Evolutionary conservation across 2,329 filamentous ascomycete genomes (phyloP).

Genomic region (Colletotrichum higginsianum): DNA sequence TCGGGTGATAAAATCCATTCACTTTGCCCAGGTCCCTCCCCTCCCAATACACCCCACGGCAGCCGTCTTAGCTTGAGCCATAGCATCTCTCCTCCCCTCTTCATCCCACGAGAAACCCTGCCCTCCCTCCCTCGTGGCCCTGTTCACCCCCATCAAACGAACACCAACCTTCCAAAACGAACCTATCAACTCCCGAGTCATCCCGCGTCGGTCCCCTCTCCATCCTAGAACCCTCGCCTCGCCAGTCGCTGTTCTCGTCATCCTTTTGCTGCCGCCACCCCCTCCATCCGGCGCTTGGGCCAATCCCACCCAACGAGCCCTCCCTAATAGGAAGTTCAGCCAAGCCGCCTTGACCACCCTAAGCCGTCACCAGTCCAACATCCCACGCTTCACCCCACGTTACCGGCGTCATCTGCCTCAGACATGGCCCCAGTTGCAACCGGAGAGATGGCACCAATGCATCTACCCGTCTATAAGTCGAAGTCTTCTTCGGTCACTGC

Average conservation of each 20-base stretch:
- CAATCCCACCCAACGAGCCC: slow-evolving; percentile 40
- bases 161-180: slow-evolving; percentile 20
- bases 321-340: slow-evolving; percentile 44
- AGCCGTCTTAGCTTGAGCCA: slow-evolving; percentile 16
- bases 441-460: slow-evolving; percentile 59
- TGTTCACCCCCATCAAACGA: slow-evolving; percentile 22
- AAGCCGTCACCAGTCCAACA: slow-evolving; percentile 43
- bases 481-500: slow-evolving; percentile 64
- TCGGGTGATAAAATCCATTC: slow-evolving; percentile 29
- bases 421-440: slow-evolving; percentile 67
- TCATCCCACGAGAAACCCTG: slow-evolving; percentile 45
- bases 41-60: slow-evolving; percentile 5
- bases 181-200: slow-evolving; percentile 40
- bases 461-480: slow-evolving; percentile 57
- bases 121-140: slow-evolving; percentile 16
- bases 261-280: slow-evolving; percentile 20
- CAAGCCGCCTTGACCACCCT: slow-evolving; percentile 41
- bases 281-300: slow-evolving; percentile 31
- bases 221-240: slow-evolving; percentile 25
- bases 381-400: slow-evolving; percentile 55
- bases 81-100: slow-evolving; percentile 12
- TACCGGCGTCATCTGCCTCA: slow-evolving; percentile 46
- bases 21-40: not conserved
- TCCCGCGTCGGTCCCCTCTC: slow-evolving; percentile 41
- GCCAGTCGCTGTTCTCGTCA: slow-evolving; percentile 15